These are phyloP conservation scores for Tolypocladium endophyticum DNA, from an alignment of 2,329 filamentous ascomycete genomes.

Conservation along the genomic window DNA sequence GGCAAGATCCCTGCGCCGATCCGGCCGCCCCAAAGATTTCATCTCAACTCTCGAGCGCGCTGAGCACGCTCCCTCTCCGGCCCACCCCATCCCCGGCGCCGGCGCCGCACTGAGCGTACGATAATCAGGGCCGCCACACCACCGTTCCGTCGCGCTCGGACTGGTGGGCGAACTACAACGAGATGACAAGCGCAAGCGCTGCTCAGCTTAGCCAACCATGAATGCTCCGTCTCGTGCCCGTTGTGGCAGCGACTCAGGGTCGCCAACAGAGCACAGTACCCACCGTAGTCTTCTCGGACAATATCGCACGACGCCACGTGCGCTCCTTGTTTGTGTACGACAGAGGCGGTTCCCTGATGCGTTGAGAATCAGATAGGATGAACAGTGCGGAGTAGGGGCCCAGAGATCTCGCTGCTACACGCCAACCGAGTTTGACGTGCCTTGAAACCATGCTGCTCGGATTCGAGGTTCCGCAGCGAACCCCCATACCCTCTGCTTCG, in stretches of 20 bases:
- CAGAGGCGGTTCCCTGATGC: neutral
- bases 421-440: neutral
- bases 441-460: neutral
- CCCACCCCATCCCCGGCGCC: neutral
- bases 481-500: neutral
- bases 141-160: neutral
- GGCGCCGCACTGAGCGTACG: neutral
- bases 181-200: neutral
- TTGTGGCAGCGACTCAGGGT: neutral
- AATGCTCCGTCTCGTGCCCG: neutral
- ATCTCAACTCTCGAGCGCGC: constrained; percentile 4
- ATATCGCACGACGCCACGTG: constrained; percentile 1
- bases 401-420: neutral
- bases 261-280: neutral
- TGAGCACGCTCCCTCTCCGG: constrained; percentile 1
- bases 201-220: neutral
- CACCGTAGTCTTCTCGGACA: neutral
- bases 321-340: neutral
- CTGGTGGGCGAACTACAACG: neutral
- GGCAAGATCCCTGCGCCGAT: constrained; percentile 7
- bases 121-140: neutral
- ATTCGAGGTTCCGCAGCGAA: neutral
- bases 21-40: constrained; percentile 4
- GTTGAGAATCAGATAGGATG: neutral
- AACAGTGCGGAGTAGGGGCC: neutral